A percentile compares a stretch with the other conserved stretches of the same genome.
Conservation (phyloP, 345 rosid genomes). For the Euphorbia tirucalli region DNA sequence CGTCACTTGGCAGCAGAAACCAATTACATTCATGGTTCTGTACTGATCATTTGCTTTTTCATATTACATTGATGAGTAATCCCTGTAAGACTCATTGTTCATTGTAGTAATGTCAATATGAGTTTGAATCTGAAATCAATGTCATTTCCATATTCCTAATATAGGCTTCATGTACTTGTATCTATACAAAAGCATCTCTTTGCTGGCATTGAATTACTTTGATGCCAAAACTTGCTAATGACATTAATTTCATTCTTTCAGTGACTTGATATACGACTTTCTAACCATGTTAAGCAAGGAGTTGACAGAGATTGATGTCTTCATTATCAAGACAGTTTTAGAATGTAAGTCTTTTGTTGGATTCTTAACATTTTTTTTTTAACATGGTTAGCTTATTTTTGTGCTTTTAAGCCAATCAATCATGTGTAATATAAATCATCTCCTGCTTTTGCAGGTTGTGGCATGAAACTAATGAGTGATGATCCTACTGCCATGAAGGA, state of each 20-base stretch:
- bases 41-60: too few species aligned
- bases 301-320: too few species aligned
- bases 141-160: neutral
- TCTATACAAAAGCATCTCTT: neutral
- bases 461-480: constrained; percentile 85
- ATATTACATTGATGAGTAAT: neutral
- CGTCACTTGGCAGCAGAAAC: too few species aligned
- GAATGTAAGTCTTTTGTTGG: constrained; percentile 56
- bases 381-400: neutral
- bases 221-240: neutral
- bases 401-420: neutral
- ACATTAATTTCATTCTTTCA: constrained; percentile 30
- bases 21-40: too few species aligned
- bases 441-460: constrained; percentile 59
- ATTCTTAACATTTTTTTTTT: too few species aligned
- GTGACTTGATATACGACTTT: constrained; percentile 88
- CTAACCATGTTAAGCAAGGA: constrained; percentile 66
- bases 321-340: constrained; percentile 67
- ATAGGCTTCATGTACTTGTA: neutral
- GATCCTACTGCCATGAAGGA: constrained; percentile 88
- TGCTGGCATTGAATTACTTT: neutral
- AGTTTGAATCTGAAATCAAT: neutral
- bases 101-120: neutral
- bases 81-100: neutral
- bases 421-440: constrained; percentile 1